Conservation (phyloP, 2,329 filamentous ascomycete genomes). For the Epichloe typhina region DNA sequence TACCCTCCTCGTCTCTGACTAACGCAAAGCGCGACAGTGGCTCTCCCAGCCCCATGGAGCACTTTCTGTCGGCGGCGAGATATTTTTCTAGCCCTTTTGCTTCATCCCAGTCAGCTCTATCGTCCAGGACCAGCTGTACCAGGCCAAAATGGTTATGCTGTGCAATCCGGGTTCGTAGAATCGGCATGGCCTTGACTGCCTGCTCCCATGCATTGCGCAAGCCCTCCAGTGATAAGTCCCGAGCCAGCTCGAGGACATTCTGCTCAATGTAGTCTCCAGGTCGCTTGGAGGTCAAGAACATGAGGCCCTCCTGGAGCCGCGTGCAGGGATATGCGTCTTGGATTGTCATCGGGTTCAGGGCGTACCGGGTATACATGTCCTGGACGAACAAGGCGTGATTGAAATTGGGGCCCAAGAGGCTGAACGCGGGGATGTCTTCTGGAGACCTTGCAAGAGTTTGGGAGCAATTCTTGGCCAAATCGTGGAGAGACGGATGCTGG, state of each 20-base stretch:
- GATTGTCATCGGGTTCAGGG: conserved; percentile 4
- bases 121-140: conserved; percentile 29
- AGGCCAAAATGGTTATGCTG: conserved; percentile 27
- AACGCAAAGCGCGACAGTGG: conserved; percentile 28
- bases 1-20: conserved; percentile 15
- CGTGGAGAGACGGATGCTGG: background rate
- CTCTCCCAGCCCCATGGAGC: conserved; percentile 25
- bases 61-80: conserved; percentile 21
- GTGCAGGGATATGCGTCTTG: conserved; percentile 26
- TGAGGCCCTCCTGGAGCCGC: conserved; percentile 25
- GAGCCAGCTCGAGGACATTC: conserved; percentile 6
- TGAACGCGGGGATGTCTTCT: background rate
- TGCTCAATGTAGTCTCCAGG: conserved; percentile 21
- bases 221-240: conserved; percentile 1
- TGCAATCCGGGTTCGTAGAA: conserved; percentile 33
- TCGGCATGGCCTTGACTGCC: conserved; percentile 8
- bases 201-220: conserved; percentile 6
- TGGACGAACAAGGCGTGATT: background rate
- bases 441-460: too few relatives aligned
- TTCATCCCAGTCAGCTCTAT: conserved; percentile 16
- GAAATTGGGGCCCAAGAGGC: background rate
- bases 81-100: conserved; percentile 20
- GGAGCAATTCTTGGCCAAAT: background rate
- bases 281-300: conserved; percentile 19
- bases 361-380: background rate